A percentile compares a stretch with the other conserved stretches of the same genome.
Conservation (phyloP, 768 basidiomycete genomes). For the Serpula lacrymans region DNA sequence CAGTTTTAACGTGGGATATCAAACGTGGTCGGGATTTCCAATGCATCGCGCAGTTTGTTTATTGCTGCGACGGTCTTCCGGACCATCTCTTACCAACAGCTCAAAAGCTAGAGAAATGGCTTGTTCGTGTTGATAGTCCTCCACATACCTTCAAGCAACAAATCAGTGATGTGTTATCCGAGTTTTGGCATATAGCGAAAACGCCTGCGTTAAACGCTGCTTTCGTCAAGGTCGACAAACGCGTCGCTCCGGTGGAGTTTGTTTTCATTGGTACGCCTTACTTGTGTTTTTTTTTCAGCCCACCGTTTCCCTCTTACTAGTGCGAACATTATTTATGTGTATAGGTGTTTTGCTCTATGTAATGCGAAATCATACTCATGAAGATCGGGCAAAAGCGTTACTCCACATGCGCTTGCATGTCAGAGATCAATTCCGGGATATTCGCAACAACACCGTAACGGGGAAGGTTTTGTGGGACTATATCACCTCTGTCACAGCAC, state of each 20-base stretch:
- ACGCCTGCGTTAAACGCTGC: conserved; percentile 37
- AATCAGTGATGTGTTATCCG: conserved; percentile 51
- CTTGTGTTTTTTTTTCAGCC: conserved; percentile 7
- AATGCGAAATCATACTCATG: conserved; percentile 37
- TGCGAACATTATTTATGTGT: background rate
- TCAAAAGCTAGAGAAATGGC: conserved; percentile 51
- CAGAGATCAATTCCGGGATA: conserved; percentile 55
- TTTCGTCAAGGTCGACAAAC: conserved; percentile 52
- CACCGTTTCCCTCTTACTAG: background rate
- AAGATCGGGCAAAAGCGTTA: conserved; percentile 54
- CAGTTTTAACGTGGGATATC: conserved; percentile 58
- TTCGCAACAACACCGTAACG: conserved; percentile 59
- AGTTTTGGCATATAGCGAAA: conserved; percentile 52
- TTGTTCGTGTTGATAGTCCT: conserved; percentile 35
- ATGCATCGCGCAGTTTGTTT: conserved; percentile 66
- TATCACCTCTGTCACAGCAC: conserved; percentile 40
- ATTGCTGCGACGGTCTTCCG: conserved; percentile 54
- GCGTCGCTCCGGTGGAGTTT: conserved; percentile 73
- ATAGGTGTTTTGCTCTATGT: conserved; percentile 68
- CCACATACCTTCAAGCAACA: conserved; percentile 45
- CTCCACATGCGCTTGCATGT: conserved; percentile 53
- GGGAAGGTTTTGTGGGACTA: conserved; percentile 56
- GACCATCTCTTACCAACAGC: conserved; percentile 50
- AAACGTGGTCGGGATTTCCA: conserved; percentile 77
- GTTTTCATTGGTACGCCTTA: conserved; percentile 79